phyloP scores from a whole-genome alignment of 441 rosid genomes.

The Raphanus hybrid region DNA sequence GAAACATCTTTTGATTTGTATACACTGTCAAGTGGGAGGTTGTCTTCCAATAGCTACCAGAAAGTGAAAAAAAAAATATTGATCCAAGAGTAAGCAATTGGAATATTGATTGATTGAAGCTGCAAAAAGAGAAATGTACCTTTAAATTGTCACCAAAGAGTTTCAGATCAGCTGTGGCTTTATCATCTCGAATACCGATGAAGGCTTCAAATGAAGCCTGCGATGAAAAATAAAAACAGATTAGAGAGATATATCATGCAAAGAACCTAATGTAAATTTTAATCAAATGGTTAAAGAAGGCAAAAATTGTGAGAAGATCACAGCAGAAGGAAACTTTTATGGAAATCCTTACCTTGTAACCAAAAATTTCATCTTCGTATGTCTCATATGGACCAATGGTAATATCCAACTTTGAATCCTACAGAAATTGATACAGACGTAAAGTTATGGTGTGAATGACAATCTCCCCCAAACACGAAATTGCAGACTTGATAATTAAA shows the following conservation, averaged over 20 bases:
- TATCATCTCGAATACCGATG: conserved; percentile 86
- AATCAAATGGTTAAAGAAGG: not conserved
- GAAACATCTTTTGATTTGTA: conserved; percentile 77
- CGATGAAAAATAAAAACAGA: conserved; percentile 3
- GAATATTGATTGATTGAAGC: conserved; percentile 18
- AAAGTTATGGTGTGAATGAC: not conserved
- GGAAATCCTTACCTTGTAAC: conserved; percentile 73
- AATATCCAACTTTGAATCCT: conserved; percentile 93
- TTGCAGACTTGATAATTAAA: not conserved
- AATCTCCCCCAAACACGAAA: not conserved
- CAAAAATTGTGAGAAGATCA: conserved; percentile 1
- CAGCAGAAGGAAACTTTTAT: not conserved
- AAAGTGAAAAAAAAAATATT: conserved; percentile 21
- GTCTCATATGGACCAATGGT: conserved; percentile 98
- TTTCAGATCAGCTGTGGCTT: conserved; percentile 82
- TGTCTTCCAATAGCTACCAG: conserved; percentile 74
- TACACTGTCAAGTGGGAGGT: conserved; percentile 80
- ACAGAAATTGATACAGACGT: conserved; percentile 19
- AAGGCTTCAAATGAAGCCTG: conserved; percentile 93
- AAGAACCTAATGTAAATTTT: not conserved
- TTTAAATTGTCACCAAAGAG: conserved; percentile 87
- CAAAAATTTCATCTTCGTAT: conserved; percentile 83
- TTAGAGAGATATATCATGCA: conserved; percentile 18
- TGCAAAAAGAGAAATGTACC: conserved; percentile 48
- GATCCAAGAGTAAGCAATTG: conserved; percentile 23